Evolutionary conservation across 768 basidiomycete genomes (phyloP), one percentile per base, ranked within the genome.

Genomic region (Mycena floridula): DNA sequence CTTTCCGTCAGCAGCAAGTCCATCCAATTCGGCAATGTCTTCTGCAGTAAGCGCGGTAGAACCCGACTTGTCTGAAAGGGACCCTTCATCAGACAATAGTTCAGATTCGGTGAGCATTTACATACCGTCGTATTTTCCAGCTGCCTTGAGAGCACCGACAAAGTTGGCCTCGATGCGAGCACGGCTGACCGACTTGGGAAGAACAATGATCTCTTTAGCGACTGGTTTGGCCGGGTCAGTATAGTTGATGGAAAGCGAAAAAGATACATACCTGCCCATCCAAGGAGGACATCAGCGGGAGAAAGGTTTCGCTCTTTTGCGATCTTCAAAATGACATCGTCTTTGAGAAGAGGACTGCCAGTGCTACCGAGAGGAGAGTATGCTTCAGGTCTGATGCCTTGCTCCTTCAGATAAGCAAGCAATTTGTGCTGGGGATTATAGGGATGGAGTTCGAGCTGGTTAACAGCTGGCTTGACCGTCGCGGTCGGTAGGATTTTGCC

Each of bases 321-420:
- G 46, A 91, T 72, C 51, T 70, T 67, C 3, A 64, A 49, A 7
- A 85, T 79, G 3, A 72, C 67, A 41, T 80, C 76, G 53, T 92
- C 87, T 5, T 56, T 58, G 25, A 90, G 59, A 6, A 91, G 65
- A 7, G 84, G 85, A 2, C 83, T 77, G 52, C 74, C 72, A 9
- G 78, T 71, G 7, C 81, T 85, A 26, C 82, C 88, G 12, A 91
- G 77, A 7, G 90, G 89, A 7, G 85, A 90, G 60, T 87, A 92
- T 1, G 89, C 89, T 59, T 89, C 73, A 0, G 85, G 71, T 40
- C 81, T 64, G 54, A 92, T 90, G 16, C 68, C 70, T 58, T 89
- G 80, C 15, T 72, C 68, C 57, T 73, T 71, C 50, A 86, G 68
- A 63, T 76, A 90, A 9, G 67, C 64, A 32, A 81, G 44, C 40